Evolutionary conservation across 2,329 filamentous ascomycete genomes (phyloP), one percentile per base, ranked within the genome.

Genomic region (Penicillium freii): DNA sequence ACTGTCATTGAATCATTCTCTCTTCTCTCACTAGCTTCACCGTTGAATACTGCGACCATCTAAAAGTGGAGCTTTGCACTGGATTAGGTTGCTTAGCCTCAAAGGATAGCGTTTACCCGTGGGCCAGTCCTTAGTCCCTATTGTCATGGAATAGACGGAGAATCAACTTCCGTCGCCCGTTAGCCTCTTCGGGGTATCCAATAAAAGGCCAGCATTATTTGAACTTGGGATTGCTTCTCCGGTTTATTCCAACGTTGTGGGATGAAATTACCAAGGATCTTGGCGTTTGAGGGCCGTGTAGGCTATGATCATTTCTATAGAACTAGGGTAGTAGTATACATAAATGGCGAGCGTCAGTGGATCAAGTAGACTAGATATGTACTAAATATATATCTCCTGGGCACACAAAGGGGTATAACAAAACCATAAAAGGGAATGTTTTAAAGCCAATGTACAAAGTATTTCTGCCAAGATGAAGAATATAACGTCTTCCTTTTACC

Each of bases 401-500:
- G 5, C 9, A 1, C 23, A n/a, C 25, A 10, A 27, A 27, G 11
- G 23, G 9, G 23, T 4, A 11, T n/a, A n/a, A 3, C 4, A 27
- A 27, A 11, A 27, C 11, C 5, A n/a, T 11, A 3, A 40, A 21
- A 6, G 23, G 17, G 5, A n/a, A 29, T 34, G 1, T 33, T 23
- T 13, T 1, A 38, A 34, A 21, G 3, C 31, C 17, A 54, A 54
- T 7, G 15, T 19, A 31, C 19, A 25, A n/a, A 33, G 5, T 15
- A 31, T 25, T 21, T 4, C 31, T 46, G 51, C 56, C 51, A 58
- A 58, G 51, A 31, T 11, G 21, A 34, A 39, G 15, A 50, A 31
- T 19, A 21, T 6, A 21, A 19, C 15, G 25, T 19, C 9, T 31
- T 27, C 11, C 7, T 33, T 33, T 15, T 44, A 55, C 56, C 56